Percentiles rank a stretch among this genome's conserved stretches.
phyloP scores from a whole-genome alignment of 225 moss, liverwort and hornwort species.

The Physcomitrium patens region DNA sequence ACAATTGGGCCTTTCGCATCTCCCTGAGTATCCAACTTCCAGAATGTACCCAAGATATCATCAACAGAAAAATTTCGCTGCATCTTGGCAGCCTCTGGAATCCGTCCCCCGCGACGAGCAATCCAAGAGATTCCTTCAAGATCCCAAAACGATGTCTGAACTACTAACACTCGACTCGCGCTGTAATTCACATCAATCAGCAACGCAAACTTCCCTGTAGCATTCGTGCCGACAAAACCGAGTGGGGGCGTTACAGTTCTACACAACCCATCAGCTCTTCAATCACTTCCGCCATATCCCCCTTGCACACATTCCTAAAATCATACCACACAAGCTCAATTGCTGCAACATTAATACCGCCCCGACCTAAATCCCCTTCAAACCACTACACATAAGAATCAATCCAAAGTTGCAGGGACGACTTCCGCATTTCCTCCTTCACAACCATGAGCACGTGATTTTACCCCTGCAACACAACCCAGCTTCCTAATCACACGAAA shows the following conservation, averaged over 20 bases:
- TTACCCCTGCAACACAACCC: not conserved
- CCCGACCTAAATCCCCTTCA: conserved; percentile 29
- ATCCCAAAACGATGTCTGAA: not conserved
- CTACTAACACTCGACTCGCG: too few relatives aligned
- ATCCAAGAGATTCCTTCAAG: conserved; percentile 1
- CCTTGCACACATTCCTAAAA: not conserved
- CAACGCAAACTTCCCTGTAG: not conserved
- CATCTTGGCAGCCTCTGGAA: conserved; percentile 33
- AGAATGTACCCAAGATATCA: conserved; percentile 66
- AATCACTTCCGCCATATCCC: not conserved
- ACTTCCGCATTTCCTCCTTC: conserved; percentile 18
- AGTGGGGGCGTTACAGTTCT: not conserved
- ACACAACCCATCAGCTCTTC: not conserved
- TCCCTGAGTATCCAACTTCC: conserved; percentile 64
- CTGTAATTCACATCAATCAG: not conserved
- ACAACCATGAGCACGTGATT: not conserved
- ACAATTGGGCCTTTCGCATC: conserved; percentile 43
- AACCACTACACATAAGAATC: not conserved
- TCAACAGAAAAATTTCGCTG: conserved; percentile 63
- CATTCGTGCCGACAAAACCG: not conserved
- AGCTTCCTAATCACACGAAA: not conserved
- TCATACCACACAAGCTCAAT: not conserved
- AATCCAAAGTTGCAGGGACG: not conserved
- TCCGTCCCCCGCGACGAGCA: not conserved
- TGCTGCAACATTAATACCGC: not conserved